Evolutionary conservation across 2,329 filamentous ascomycete species (phyloP), one percentile per base, ranked within the genome.

Genomic region (Triangularia setosa): DNA sequence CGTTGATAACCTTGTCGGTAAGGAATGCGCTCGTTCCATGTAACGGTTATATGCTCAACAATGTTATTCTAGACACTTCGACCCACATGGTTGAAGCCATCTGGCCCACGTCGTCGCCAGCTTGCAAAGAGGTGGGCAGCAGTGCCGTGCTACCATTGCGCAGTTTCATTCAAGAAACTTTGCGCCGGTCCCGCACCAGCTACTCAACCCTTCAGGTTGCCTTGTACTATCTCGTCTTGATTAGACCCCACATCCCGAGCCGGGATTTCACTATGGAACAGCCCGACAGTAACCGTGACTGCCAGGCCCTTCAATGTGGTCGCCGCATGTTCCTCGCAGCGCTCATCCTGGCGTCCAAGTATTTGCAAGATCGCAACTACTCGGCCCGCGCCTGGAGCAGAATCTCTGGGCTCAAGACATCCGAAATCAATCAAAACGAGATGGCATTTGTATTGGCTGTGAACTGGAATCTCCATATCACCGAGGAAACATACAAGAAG

Each of bases 311-410:
- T 73, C 93, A 97, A 78, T 98, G 95, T 77, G 95, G 95, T 62
- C 90, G 95, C 67, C 92, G 95, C 73, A 98, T 98, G 94, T 98
- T 99, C 75, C 84, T 99, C 61, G 89, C 95, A 11, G 93, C 94
- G 57, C 83, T 99, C 66, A 98, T 99, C 69, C 83, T 99, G 63
- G 95, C 95, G 1, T 98, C 95, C 35, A 99, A 99, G 81, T 99
- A 98, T 75, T 82, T 99, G 56, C 95, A 99, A 78, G 95, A 99
- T 76, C 90, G 94, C 71, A 99, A 98, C 79, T 99, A 96, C 79
- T 98, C 95, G 14, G 93, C 95, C 58, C 89, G 94, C 63, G 95
- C 95, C 52, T 99, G 95, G 95, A 98, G 94, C 78, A 98, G 97
- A 82, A 99, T 99, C 71, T 98, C 95, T 18, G 95, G 95, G n/a